Base-by-base conservation (phyloP, 352 stramenopile genomes). In the Globisporangium iwayamae region DNA sequence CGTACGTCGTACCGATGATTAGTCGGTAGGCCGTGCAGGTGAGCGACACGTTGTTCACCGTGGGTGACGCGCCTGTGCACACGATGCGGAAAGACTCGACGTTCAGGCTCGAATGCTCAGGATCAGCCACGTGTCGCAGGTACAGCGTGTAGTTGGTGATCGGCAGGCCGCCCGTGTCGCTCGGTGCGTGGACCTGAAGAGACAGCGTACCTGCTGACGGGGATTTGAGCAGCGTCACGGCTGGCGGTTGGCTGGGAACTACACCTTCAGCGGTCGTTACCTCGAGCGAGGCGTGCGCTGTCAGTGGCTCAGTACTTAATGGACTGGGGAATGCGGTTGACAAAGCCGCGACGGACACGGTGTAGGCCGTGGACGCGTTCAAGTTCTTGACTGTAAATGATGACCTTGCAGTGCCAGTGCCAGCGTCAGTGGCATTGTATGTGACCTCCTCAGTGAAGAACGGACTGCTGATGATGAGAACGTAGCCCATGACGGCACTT, bases 11-110 rank as follows among this genome's bases (percentile, higher is more conserved):
- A 2, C 36, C 48, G 2, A 61, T 61, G 25, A 85, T 47, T 0
- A 90, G 65, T 5, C 68, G 78, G 50, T 71, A 82, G 7, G 73
- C 64, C 1, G 48, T 75, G 50, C 81, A 90, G 5, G 47, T 70
- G 2, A 32, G 34, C 5, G n/a, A 56, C 5, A n/a, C 38, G n/a
- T 36, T 18, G 8, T 34, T 43, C 4, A 56, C 25, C 16, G 56
- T 22, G 2, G 56, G 46, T 5, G 58, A 67, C 0, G 62, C 25
- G 3, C 46, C n/a, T 0, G 45, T 62, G 25, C 62, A 67, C 28
- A 45, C 62, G 10, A 57, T 22, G 1, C 48, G 54, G n/a, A 69
- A 60, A 1, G 63, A 53, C 20, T 45, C n/a, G 9, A 47, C 38
- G 13, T 63, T 48, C 22, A 52, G 20, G 30, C 16, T 56, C 39